phyloP scores from a whole-genome alignment of 805 yeast species.

The Saturnispora dispora region DNA sequence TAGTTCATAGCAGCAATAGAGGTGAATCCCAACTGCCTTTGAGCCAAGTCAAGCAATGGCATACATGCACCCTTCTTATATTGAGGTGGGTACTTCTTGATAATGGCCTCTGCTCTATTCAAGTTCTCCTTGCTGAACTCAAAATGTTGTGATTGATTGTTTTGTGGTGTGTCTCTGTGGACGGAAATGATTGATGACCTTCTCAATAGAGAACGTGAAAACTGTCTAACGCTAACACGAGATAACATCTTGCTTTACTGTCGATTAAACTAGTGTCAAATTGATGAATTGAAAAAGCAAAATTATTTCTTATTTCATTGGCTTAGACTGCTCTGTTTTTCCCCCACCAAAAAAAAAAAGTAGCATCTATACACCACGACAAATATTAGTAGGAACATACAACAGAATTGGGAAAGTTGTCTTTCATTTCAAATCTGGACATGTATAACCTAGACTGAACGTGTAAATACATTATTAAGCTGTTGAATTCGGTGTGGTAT shows the following conservation, averaged over 20 bases:
- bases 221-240: not conserved
- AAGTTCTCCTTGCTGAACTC: conserved; percentile 60
- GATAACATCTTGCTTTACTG: not conserved
- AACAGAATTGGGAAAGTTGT: not conserved
- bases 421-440: not conserved
- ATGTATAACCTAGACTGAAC: too few species aligned
- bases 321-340: not conserved
- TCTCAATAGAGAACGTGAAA: conserved; percentile 11
- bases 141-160: conserved; percentile 61
- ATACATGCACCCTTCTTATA: conserved; percentile 82
- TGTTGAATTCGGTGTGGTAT: too few species aligned
- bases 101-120: conserved; percentile 60
- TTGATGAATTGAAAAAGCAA: not conserved
- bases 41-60: conserved; percentile 82
- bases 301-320: not conserved
- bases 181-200: conserved; percentile 36
- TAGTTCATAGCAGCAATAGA: conserved; percentile 84
- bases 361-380: not conserved
- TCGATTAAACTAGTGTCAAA: not conserved
- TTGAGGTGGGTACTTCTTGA: conserved; percentile 76
- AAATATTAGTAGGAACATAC: not conserved
- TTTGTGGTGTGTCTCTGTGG: conserved; percentile 63
- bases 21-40: conserved; percentile 79
- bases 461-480: too few species aligned
- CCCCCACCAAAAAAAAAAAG: not conserved